Conservation (phyloP, 495 filamentous ascomycete genomes). For the Lineolata rhizophorae region DNA sequence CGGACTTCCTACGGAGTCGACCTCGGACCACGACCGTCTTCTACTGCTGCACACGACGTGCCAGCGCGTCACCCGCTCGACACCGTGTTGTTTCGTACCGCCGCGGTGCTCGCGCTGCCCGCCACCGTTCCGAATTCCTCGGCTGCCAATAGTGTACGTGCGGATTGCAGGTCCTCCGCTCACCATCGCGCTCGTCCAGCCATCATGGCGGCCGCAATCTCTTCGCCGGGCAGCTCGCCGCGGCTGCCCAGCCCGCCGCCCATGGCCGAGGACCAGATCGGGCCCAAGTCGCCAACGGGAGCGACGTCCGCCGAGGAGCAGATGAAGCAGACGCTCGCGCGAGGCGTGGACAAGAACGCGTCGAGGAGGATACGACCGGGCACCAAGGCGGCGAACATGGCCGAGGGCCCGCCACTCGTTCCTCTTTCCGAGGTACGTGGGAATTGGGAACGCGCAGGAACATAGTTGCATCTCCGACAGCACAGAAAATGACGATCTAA, state of each 20-base stretch:
- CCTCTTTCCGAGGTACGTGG: conserved; percentile 53
- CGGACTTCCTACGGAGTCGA: too few species aligned
- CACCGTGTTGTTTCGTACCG: too few species aligned
- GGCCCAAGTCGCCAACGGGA: conserved; percentile 55
- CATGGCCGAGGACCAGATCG: conserved; percentile 75
- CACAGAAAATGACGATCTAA: conserved; percentile 24
- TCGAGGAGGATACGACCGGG: conserved; percentile 78
- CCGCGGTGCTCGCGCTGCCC: neutral
- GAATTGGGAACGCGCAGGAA: too few species aligned
- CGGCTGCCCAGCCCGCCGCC: conserved; percentile 77
- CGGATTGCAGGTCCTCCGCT: too few species aligned
- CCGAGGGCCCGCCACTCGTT: conserved; percentile 69
- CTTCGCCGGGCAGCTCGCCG: conserved; percentile 56
- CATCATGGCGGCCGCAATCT: too few species aligned
- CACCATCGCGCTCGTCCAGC: too few species aligned
- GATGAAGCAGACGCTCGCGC: conserved; percentile 14
- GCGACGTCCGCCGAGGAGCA: conserved; percentile 27
- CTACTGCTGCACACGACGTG: too few species aligned
- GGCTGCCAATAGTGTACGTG: too few species aligned
- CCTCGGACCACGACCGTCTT: too few species aligned
- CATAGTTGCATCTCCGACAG: conserved; percentile 10
- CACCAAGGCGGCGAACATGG: conserved; percentile 76
- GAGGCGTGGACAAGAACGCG: conserved; percentile 35
- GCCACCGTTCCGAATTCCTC: neutral
- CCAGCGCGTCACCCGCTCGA: too few species aligned